Evolutionary conservation across 1,139 yeast species (phyloP), one percentile per base, ranked within the genome.

Genomic region (Blastobotrys serpentis): DNA sequence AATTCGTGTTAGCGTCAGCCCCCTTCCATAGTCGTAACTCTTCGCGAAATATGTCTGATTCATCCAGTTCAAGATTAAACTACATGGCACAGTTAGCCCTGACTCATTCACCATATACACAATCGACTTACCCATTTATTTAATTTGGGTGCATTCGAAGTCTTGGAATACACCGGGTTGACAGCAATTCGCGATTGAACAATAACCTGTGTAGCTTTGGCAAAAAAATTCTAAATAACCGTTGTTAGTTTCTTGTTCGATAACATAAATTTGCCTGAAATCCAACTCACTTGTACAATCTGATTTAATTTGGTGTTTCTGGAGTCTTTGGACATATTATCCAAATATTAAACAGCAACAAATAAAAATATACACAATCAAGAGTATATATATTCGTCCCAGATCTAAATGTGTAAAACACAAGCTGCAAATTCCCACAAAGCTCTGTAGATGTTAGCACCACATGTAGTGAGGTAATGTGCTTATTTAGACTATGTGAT

Each of bases 41-140:
- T 10, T 81, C 87, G 43, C 75, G 72, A 43, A 72, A 66, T 2
- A 69, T 55, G 33, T 75, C 82, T 6, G 66, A 59, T 49, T 76
- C 76, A 47, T 69, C 73, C 47, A 81, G 67, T 54, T 81, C 82
- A 16, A 87, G 63, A 60, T 85, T 84, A 71, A 86, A 87, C 94
- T 87, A 44, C 13, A 10, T n/a, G n/a, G n/a, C n/a, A 23, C 26
- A 6, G 26, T 23, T 23, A 23, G 26, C 26, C 26, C 10, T 23
- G n/a, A n/a, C n/a, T n/a, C n/a, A n/a, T n/a, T n/a, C n/a, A n/a
- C n/a, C n/a, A n/a, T n/a, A n/a, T n/a, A n/a, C n/a, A n/a, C n/a
- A n/a, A n/a, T n/a, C n/a, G n/a, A n/a, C n/a, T n/a, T n/a, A n/a
- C n/a, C n/a, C n/a, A n/a, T n/a, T n/a, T n/a, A n/a, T n/a, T n/a